Evolutionary conservation across 805 yeast species (phyloP).

Genomic region (Wickerhamiella azyma): DNA sequence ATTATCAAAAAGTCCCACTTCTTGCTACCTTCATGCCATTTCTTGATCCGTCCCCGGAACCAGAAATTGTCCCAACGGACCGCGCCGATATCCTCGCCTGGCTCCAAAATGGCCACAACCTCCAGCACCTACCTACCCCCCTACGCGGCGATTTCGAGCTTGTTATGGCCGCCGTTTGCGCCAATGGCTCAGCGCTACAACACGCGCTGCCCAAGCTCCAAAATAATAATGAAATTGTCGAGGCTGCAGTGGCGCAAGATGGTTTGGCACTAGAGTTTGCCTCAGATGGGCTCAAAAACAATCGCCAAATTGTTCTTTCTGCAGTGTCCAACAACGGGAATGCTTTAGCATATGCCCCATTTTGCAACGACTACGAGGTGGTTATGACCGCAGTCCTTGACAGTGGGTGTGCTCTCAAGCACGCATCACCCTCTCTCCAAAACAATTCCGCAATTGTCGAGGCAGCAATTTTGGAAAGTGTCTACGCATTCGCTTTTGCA

Average conservation of each 20-base stretch:
- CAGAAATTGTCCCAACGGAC: too few species aligned
- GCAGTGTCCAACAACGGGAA: neutral
- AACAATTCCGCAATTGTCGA: neutral
- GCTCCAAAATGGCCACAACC: too few species aligned
- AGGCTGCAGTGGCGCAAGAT: neutral
- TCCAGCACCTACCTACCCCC: too few species aligned
- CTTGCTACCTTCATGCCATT: too few species aligned
- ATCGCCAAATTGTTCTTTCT: neutral
- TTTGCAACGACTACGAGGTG: neutral
- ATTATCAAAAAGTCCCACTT: too few species aligned
- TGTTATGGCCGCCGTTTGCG: neutral
- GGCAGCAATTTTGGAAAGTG: neutral
- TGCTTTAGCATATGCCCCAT: neutral
- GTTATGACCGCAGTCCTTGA: slow-evolving; percentile 2
- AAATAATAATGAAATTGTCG: neutral
- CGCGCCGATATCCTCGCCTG: too few species aligned
- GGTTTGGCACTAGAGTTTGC: neutral
- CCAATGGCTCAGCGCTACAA: neutral
- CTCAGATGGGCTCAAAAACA: neutral
- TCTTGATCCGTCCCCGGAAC: neutral
- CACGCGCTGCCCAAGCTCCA: neutral
- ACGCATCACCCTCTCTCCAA: neutral
- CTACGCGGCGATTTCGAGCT: neutral
- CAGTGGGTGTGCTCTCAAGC: neutral
- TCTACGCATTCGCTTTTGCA: too few species aligned